These are phyloP conservation scores for Suillus cothurnatus DNA, from an alignment of 768 basidiomycete genomes.

Conservation along the genomic window DNA sequence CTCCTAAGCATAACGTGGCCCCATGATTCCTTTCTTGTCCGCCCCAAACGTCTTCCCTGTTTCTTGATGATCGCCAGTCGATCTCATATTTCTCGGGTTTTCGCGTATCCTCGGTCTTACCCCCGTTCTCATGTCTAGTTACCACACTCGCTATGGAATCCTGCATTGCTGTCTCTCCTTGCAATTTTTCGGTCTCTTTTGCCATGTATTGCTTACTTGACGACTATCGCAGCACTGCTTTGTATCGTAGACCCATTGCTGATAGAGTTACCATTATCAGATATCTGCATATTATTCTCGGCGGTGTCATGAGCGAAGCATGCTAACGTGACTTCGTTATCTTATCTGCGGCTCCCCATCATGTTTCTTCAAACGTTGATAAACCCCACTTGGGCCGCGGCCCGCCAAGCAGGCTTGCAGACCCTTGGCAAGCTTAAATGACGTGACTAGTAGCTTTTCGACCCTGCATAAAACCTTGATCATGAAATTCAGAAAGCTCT, in stretches of 20 bases:
- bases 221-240: conserved; percentile 20
- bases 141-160: conserved; percentile 30
- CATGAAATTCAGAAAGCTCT: background rate
- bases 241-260: conserved; percentile 30
- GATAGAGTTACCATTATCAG: conserved; percentile 2
- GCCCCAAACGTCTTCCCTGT: conserved; percentile 19
- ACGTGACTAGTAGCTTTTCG: background rate
- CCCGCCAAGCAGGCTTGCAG: background rate
- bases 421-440: too few relatives aligned
- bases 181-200: conserved; percentile 16
- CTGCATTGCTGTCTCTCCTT: conserved; percentile 24
- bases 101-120: conserved; percentile 21
- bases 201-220: conserved; percentile 26
- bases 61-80: conserved; percentile 10
- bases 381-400: background rate
- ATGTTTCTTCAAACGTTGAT: background rate
- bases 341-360: background rate
- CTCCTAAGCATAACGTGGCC: conserved; percentile 18
- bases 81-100: conserved; percentile 12
- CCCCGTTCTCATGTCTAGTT: conserved; percentile 15
- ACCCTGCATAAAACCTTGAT: background rate
- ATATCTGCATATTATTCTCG: conserved; percentile 3
- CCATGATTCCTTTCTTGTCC: conserved; percentile 27
- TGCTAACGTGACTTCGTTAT: background rate
- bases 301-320: background rate